These are phyloP conservation scores for Brettanomyces nanus DNA, from an alignment of 805 yeast species.

Conservation along the genomic window DNA sequence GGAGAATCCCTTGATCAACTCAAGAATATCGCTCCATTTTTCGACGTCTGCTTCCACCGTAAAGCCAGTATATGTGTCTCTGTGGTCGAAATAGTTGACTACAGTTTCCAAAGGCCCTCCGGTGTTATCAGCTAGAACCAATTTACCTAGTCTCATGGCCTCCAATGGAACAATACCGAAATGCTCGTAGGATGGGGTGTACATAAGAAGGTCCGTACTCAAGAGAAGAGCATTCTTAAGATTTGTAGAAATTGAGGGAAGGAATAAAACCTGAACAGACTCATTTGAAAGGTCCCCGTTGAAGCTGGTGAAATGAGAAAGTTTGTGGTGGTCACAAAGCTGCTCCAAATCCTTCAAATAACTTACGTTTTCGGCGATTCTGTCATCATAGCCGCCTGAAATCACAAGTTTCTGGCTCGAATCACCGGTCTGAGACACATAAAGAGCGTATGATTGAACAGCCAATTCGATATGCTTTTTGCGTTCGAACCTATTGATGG, in stretches of 20 bases:
- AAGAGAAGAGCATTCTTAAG: conserved; percentile 57
- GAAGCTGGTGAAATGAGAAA: neutral
- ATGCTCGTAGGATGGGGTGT: conserved; percentile 90
- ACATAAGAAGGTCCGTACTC: conserved; percentile 53
- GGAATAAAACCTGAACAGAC: conserved; percentile 32
- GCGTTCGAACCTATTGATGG: conserved; percentile 83
- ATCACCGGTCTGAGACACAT: conserved; percentile 25
- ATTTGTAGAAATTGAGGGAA: conserved; percentile 69
- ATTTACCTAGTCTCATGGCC: conserved; percentile 77
- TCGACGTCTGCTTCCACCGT: conserved; percentile 38
- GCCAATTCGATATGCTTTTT: conserved; percentile 82
- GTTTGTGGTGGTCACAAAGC: conserved; percentile 29
- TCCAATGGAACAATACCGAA: conserved; percentile 98
- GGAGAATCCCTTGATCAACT: conserved; percentile 25
- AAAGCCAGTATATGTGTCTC: conserved; percentile 46
- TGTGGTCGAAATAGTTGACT: conserved; percentile 23
- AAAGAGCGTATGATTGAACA: conserved; percentile 51
- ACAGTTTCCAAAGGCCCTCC: conserved; percentile 94
- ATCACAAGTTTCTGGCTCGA: conserved; percentile 47
- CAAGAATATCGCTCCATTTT: conserved; percentile 48
- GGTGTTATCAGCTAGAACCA: conserved; percentile 76
- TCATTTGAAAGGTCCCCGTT: neutral
- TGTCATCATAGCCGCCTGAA: conserved; percentile 86
- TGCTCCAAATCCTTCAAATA: conserved; percentile 54
- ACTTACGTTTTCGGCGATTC: conserved; percentile 67